phyloP scores from a whole-genome alignment of 768 basidiomycete species.

The Tremella mesenterica region DNA sequence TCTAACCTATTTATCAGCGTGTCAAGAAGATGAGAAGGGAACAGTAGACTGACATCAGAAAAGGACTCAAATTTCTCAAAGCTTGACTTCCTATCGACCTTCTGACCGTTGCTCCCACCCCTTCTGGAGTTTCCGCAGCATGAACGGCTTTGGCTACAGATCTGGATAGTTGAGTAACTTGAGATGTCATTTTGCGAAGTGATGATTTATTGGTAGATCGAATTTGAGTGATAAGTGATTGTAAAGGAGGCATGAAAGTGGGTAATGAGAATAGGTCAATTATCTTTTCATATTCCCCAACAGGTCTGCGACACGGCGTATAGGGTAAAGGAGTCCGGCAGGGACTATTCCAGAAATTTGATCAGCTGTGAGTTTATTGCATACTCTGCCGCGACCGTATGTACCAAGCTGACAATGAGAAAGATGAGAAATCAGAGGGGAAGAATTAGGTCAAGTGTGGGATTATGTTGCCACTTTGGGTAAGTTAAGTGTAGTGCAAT shows the following conservation, averaged over 20 bases:
- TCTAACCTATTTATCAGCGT: constrained; percentile 45
- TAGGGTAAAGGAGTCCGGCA: no score
- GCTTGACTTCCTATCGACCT: constrained; percentile 70
- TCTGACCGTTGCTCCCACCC: constrained; percentile 71
- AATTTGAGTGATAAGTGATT: neutral
- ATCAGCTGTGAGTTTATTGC: no score
- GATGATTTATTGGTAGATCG: neutral
- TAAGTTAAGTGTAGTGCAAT: no score
- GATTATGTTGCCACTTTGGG: no score
- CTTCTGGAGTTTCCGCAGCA: constrained; percentile 50
- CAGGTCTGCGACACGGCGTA: no score
- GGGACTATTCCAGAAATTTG: no score
- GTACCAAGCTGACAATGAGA: no score
- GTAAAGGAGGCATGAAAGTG: neutral
- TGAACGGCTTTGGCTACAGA: constrained; percentile 66
- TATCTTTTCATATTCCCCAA: no score
- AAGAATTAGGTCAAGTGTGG: no score
- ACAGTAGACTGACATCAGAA: constrained; percentile 58
- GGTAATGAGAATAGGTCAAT: no score
- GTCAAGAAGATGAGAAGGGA: neutral
- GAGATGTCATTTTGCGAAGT: neutral
- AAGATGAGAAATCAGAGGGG: no score
- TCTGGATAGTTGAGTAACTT: constrained; percentile 44
- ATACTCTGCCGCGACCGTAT: no score
- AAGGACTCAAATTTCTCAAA: constrained; percentile 76